A percentile compares a stretch with the other conserved stretches of the same genome.
Conservation (phyloP, 2,329 filamentous ascomycete species). For the Aurifilum marmelostoma region DNA sequence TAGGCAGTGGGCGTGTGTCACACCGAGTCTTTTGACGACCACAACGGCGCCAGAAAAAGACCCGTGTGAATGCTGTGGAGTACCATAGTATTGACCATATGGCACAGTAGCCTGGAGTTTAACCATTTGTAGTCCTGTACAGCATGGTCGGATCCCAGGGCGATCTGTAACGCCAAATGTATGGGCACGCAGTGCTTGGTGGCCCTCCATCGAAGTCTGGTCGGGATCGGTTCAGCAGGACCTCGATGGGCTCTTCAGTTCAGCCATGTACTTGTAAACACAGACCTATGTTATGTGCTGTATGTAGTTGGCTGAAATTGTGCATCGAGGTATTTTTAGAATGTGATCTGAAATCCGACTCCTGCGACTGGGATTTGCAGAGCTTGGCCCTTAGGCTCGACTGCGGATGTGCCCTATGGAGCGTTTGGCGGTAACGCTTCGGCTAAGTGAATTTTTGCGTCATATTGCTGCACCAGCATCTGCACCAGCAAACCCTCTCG, state of each 20-base stretch:
- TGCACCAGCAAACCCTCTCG: conserved; percentile 4
- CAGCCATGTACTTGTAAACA: no score
- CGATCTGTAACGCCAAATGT: conserved; percentile 24
- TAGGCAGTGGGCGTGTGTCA: not conserved
- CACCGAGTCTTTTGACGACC: not conserved
- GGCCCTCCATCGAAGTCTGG: not conserved
- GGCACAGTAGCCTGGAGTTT: not conserved
- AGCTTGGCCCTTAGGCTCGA: not conserved
- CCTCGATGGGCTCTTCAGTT: not conserved
- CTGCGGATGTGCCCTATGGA: not conserved
- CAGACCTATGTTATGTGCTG: not conserved
- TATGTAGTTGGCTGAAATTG: not conserved
- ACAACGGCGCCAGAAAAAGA: not conserved
- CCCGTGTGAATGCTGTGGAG: not conserved
- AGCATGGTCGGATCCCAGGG: not conserved
- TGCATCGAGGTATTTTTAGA: not conserved
- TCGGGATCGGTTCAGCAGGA: not conserved
- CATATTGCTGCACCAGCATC: conserved; percentile 15
- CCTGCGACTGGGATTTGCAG: not conserved
- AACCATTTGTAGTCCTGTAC: not conserved
- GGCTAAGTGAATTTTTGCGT: conserved; percentile 18
- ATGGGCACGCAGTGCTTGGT: conserved; percentile 6
- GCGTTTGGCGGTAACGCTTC: conserved; percentile 5
- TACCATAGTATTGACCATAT: not conserved
- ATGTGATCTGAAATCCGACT: not conserved